Percentiles rank a stretch among this genome's conserved stretches.
Evolutionary conservation across 768 basidiomycete species (phyloP).

Genomic region (Phaffia australis): DNA sequence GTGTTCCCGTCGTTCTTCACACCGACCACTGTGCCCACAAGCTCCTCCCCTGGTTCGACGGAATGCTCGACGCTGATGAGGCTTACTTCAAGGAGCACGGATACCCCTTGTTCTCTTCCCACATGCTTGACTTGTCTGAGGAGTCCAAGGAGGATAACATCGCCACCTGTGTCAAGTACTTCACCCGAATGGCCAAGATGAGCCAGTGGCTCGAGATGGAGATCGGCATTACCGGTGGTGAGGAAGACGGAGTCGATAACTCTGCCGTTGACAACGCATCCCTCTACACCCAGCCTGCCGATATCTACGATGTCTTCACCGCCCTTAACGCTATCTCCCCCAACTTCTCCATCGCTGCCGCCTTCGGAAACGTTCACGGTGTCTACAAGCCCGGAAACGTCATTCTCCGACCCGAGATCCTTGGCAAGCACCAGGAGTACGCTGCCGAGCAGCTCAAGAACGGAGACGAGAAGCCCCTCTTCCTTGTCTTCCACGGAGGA

Average conservation of each 20-base stretch:
- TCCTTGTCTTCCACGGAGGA: conserved; percentile 99
- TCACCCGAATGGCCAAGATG: conserved; percentile 83
- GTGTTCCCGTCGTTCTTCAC: conserved; percentile 79
- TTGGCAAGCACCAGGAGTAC: conserved; percentile 79
- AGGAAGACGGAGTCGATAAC: conserved; percentile 94
- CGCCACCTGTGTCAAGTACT: conserved; percentile 82
- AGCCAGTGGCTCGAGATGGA: conserved; percentile 99
- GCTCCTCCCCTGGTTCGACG: conserved; percentile 97
- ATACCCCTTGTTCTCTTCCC: conserved; percentile 55
- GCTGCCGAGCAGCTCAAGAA: conserved; percentile 55
- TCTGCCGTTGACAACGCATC: conserved; percentile 82
- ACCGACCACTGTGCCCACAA: conserved; percentile 98
- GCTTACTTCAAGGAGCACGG: conserved; percentile 80
- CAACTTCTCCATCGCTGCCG: conserved; percentile 91
- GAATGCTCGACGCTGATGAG: conserved; percentile 91
- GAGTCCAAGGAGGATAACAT: conserved; percentile 77
- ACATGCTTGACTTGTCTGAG: conserved; percentile 98
- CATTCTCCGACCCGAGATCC: conserved; percentile 76
- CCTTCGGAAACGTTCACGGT: conserved; percentile 97
- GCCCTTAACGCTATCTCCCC: conserved; percentile 74
- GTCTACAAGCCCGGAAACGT: conserved; percentile 96
- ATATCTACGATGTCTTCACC: conserved; percentile 80
- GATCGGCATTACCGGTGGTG: conserved; percentile 98
- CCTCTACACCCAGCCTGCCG: conserved; percentile 95
- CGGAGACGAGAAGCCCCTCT: conserved; percentile 64